Conservation (phyloP, 106 monocot genomes). For the Apostasia shenzhenica region DNA sequence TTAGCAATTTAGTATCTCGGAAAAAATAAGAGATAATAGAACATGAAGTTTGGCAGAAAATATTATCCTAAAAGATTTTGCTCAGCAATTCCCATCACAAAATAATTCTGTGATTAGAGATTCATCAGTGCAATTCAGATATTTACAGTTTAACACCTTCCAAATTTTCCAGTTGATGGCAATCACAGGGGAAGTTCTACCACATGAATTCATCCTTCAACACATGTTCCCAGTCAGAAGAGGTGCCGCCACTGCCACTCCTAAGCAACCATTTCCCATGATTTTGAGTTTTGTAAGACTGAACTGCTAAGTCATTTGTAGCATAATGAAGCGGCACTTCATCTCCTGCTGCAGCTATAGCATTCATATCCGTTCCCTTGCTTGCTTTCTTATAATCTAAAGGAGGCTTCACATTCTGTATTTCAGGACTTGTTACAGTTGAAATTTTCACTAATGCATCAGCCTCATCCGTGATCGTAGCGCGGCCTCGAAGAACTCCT, state of each 20-base stretch:
- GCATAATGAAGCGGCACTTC: background rate
- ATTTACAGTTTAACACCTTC: background rate
- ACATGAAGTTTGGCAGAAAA: too few relatives aligned
- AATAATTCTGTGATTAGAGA: background rate
- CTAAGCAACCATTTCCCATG: background rate
- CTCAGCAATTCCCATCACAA: background rate
- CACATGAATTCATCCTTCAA: slow-evolving; percentile 2
- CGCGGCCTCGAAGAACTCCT: background rate
- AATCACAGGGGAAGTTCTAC: background rate
- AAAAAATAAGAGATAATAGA: too few relatives aligned
- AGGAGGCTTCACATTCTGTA: background rate
- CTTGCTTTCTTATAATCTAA: background rate
- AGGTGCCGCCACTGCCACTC: slow-evolving; percentile 3
- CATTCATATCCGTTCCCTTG: background rate
- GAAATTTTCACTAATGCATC: background rate
- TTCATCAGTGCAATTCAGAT: background rate
- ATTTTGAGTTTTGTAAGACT: background rate
- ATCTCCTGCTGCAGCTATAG: background rate
- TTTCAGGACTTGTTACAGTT: background rate
- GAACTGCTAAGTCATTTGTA: background rate
- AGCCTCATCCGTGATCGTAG: background rate
- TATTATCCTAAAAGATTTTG: too few relatives aligned
- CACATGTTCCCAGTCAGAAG: slow-evolving; percentile 12
- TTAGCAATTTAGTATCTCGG: too few relatives aligned
- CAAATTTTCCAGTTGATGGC: background rate